Percentiles rank a stretch among this genome's conserved stretches.
Evolutionary conservation across 2,329 filamentous ascomycete genomes (phyloP).

Genomic region (Colletotrichum orbiculare): DNA sequence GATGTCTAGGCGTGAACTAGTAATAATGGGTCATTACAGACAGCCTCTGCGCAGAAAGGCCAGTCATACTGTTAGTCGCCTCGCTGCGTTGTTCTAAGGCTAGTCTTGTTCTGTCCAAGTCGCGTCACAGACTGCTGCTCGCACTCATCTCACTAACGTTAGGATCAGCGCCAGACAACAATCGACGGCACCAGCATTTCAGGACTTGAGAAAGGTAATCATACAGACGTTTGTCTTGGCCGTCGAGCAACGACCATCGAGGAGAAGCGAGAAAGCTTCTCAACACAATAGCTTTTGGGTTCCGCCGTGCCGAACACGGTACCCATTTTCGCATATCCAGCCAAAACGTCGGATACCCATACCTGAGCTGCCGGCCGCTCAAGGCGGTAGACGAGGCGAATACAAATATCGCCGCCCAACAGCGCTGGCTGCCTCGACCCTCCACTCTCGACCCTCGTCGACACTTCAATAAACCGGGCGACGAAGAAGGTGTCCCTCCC

Average conservation of each 20-base stretch:
- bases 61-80: conserved; percentile 17
- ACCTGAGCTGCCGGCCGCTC: no score
- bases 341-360: no score
- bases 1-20: background rate
- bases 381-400: background rate
- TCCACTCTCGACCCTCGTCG: conserved; percentile 7
- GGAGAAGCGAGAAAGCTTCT: no score
- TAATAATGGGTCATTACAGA: conserved; percentile 27
- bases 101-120: background rate
- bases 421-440: background rate
- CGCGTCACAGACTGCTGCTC: conserved; percentile 6
- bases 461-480: background rate
- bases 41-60: conserved; percentile 27
- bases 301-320: no score
- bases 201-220: no score
- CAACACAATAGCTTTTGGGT: no score
- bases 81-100: conserved; percentile 1
- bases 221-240: no score
- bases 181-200: no score
- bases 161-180: no score
- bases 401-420: conserved; percentile 15
- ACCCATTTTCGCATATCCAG: no score
- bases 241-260: no score
- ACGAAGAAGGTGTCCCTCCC: background rate
- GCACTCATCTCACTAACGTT: background rate